These are phyloP conservation scores for Dactylellina cionopaga DNA, from an alignment of 2,329 filamentous ascomycete species.

Conservation along the genomic window DNA sequence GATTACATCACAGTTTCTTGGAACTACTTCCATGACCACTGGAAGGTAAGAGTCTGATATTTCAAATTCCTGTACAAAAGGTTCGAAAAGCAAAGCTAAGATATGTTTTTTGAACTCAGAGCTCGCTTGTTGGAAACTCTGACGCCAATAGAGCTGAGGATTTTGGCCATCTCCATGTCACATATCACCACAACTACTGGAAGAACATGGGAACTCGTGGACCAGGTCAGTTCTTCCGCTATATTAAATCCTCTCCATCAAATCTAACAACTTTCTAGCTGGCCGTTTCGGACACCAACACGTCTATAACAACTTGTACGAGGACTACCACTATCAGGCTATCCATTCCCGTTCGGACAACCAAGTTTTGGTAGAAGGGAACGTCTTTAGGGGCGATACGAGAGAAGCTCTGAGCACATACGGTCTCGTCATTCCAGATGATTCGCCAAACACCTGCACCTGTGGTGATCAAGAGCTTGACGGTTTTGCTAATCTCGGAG, in stretches of 20 bases:
- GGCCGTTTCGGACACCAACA: conserved; percentile 66
- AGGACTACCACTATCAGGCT: conserved; percentile 64
- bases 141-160: conserved; percentile 70
- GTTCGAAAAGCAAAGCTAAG: conserved; percentile 61
- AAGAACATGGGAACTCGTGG: conserved; percentile 64
- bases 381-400: conserved; percentile 64
- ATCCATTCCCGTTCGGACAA: conserved; percentile 66
- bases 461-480: conserved; percentile 68
- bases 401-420: conserved; percentile 66
- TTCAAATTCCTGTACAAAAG: neutral
- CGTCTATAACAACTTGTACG: conserved; percentile 66
- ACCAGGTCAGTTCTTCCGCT: conserved; percentile 55
- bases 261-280: conserved; percentile 55
- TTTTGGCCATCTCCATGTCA: conserved; percentile 66
- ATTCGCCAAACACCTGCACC: conserved; percentile 67
- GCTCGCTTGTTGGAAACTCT: conserved; percentile 69
- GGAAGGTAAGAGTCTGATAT: conserved; percentile 61
- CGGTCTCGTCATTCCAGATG: conserved; percentile 67
- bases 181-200: conserved; percentile 67
- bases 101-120: neutral
- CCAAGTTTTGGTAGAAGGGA: conserved; percentile 65
- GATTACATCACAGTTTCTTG: conserved; percentile 65
- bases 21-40: conserved; percentile 66
- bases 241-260: neutral
- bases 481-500: conserved; percentile 66